Evolutionary conservation across 192 early-diverging fungal species (phyloP), one percentile per base, ranked within the genome.

Genomic region (Coemansia sp.): DNA sequence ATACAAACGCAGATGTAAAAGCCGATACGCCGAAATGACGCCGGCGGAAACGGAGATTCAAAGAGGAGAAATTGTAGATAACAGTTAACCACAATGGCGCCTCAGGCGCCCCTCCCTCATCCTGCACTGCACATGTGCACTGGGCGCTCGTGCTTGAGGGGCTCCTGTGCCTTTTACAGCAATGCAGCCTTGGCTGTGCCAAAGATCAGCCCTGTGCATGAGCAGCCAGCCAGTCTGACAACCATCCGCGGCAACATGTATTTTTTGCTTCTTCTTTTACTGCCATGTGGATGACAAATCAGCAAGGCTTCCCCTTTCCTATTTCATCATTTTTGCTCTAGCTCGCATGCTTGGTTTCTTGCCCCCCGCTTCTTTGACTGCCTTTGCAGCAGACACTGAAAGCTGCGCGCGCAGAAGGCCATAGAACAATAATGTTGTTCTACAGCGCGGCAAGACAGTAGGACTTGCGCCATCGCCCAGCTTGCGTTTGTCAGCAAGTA

Each of bases 11-110:
- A 5, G 32, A 2, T 35, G 32, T 2, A 9, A 54, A 54, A 54
- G 51, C 51, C 51, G 51, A 54, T 31, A 4, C 31, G 0, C 51
- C 51, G 51, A 54, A 25, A 32, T n/a, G 29, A 54, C 15, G 51
- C 51, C 51, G 51, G 29, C 51, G 17, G 51, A 54, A 27, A 32
- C 51, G 31, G 51, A 54, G 51, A 54, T 54, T 54, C 29, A 17
- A 54, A 5, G 51, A 15, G n/a, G 15, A 31, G 15, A 32, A 24
- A 31, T 1, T 32, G 17, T 15, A 32, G 51, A 54, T n/a, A 19
- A 31, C 27, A 0, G 15, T 6, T 15, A n/a, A 14, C 29, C 31
- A 15, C 51, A 9, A 4, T 5, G n/a, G n/a, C n/a, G n/a, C n/a
- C n/a, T n/a, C n/a, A n/a, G n/a, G n/a, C n/a, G n/a, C n/a, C n/a